Evolutionary conservation across 495 filamentous ascomycete species (phyloP).

Genomic region (Parathielavia appendiculata): DNA sequence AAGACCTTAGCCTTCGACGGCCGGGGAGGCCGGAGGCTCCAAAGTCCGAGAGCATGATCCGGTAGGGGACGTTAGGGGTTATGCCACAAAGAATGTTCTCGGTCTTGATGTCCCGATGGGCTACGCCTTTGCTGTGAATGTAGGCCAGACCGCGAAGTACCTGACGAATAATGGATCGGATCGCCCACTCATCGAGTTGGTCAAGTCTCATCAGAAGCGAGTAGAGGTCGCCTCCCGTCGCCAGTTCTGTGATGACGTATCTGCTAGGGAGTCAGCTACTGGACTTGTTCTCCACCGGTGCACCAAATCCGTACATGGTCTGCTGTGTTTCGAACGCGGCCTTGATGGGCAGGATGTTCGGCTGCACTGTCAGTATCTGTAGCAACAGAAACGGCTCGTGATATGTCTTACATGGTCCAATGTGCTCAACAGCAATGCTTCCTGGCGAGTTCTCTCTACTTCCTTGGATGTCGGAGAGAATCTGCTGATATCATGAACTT

Average conservation of each 20-base stretch:
- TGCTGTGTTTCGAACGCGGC: conserved; percentile 47
- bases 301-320: conserved; percentile 44
- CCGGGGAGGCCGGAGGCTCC: conserved; percentile 52
- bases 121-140: conserved; percentile 74
- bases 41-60: conserved; percentile 71
- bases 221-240: conserved; percentile 61
- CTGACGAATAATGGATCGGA: conserved; percentile 78
- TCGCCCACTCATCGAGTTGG: conserved; percentile 60
- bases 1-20: conserved; percentile 52
- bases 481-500: conserved; percentile 44
- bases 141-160: conserved; percentile 71
- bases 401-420: conserved; percentile 51
- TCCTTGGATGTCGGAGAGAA: conserved; percentile 4
- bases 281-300: background rate
- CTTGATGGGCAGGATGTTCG: conserved; percentile 55
- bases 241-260: conserved; percentile 61
- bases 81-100: conserved; percentile 84
- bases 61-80: conserved; percentile 44
- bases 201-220: conserved; percentile 46
- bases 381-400: conserved; percentile 9
- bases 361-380: conserved; percentile 35
- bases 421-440: conserved; percentile 53
- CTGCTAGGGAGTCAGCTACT: conserved; percentile 31
- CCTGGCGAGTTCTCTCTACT: conserved; percentile 36
- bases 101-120: conserved; percentile 90